A percentile compares a stretch with the other conserved stretches of the same genome.
These are phyloP conservation scores for Hibiscus syriacus DNA, from an alignment of 345 rosid genomes.

Conservation along the genomic window DNA sequence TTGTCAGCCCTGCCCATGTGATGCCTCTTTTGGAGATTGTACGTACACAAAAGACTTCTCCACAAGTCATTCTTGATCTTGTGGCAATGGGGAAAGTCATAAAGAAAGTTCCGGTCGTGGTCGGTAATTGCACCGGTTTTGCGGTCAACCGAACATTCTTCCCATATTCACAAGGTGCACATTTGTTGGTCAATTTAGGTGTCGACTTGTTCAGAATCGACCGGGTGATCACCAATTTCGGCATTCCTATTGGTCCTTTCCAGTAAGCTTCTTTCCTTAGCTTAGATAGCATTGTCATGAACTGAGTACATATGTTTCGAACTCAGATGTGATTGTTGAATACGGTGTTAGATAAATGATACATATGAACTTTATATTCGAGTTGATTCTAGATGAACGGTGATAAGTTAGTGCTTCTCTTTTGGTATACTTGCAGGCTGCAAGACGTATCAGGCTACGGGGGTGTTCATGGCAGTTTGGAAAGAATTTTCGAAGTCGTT, in stretches of 20 bases:
- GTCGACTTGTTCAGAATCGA: slow-evolving; percentile 92
- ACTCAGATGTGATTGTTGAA: no score
- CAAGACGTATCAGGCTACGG: slow-evolving; percentile 89
- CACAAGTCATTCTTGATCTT: slow-evolving; percentile 88
- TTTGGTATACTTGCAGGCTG: slow-evolving; percentile 47
- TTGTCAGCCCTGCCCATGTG: not conserved
- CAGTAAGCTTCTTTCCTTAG: slow-evolving; percentile 50
- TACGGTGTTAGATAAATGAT: not conserved
- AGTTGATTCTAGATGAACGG: not conserved
- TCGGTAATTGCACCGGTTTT: slow-evolving; percentile 91
- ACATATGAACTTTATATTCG: not conserved
- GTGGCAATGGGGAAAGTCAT: slow-evolving; percentile 56
- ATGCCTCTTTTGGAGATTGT: slow-evolving; percentile 61
- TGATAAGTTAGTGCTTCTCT: slow-evolving; percentile 9
- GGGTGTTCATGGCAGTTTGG: slow-evolving; percentile 60
- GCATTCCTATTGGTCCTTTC: slow-evolving; percentile 94
- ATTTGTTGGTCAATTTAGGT: slow-evolving; percentile 63
- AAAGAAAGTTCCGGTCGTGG: slow-evolving; percentile 61
- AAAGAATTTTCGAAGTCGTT: slow-evolving; percentile 54
- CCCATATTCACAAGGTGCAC: slow-evolving; percentile 73
- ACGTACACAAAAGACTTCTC: slow-evolving; percentile 68
- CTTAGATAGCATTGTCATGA: not conserved
- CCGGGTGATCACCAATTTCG: slow-evolving; percentile 62
- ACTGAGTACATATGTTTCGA: slow-evolving; percentile 1
- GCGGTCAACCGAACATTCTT: slow-evolving; percentile 92